A percentile compares a stretch with the other conserved stretches of the same genome.
phyloP scores from a whole-genome alignment of 176 grass and related monocot genomes.

The Oryza meyeriana region DNA sequence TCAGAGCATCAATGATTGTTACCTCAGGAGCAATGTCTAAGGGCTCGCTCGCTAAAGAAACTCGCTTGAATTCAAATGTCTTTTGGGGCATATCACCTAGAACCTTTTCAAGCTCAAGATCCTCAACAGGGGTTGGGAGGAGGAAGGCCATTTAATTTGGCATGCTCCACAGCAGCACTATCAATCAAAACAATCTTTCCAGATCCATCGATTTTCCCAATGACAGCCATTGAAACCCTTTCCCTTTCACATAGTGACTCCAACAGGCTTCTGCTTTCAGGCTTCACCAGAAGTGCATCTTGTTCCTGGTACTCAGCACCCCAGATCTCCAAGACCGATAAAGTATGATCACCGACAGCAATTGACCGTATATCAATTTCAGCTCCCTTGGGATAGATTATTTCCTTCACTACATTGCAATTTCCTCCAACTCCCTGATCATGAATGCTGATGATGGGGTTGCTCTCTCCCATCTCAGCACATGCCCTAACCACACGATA shows the following conservation, averaged over 20 bases:
- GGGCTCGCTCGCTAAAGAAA: conserved; percentile 48
- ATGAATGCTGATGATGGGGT: conserved; percentile 95
- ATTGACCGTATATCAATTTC: conserved; percentile 90
- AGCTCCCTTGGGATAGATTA: conserved; percentile 84
- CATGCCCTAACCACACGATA: conserved; percentile 87
- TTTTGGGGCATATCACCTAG: conserved; percentile 96
- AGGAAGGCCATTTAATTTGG: conserved; percentile 45
- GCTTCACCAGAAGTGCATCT: conserved; percentile 73
- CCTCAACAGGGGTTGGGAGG: conserved; percentile 58
- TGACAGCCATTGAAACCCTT: conserved; percentile 74
- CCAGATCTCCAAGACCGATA: conserved; percentile 88
- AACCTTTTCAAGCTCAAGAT: conserved; percentile 92
- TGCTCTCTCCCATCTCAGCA: conserved; percentile 81
- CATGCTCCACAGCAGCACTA: conserved; percentile 57
- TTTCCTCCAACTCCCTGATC: conserved; percentile 97
- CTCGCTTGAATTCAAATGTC: conserved; percentile 62
- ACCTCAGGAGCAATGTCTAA: conserved; percentile 69
- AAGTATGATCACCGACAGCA: conserved; percentile 79
- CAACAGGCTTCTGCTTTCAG: conserved; percentile 44
- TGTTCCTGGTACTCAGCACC: conserved; percentile 90
- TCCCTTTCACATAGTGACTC: conserved; percentile 65
- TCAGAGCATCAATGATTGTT: conserved; percentile 71
- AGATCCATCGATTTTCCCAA: conserved; percentile 73
- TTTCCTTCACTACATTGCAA: conserved; percentile 92
- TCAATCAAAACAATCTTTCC: conserved; percentile 90